phyloP scores from a whole-genome alignment of 192 early-diverging fungal species.

The Spizellomyces sp. region DNA sequence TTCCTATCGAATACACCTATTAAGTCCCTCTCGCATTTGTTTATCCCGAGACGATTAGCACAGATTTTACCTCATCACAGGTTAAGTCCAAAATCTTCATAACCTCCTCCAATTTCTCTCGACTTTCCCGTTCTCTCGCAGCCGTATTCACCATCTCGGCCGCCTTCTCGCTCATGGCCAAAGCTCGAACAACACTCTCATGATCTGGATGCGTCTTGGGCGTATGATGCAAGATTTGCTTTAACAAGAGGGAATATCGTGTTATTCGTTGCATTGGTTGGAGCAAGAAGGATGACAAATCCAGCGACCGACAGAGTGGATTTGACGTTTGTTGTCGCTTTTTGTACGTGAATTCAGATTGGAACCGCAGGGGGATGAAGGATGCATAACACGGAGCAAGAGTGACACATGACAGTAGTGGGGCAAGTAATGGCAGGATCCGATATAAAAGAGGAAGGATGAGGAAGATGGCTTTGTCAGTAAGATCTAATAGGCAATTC shows the following conservation, averaged over 20 bases:
- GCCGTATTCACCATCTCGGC: conserved; percentile 51
- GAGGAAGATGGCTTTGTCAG: no score
- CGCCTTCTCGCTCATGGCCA: conserved; percentile 45
- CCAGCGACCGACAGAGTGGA: conserved; percentile 68
- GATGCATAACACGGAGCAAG: no score
- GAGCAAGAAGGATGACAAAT: conserved; percentile 74
- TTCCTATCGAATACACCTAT: conserved; percentile 2
- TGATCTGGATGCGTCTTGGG: conserved; percentile 53
- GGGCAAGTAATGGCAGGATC: no score
- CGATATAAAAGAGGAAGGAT: no score
- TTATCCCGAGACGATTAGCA: not conserved
- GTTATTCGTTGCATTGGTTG: conserved; percentile 64
- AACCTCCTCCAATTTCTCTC: conserved; percentile 54
- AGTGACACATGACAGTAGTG: no score
- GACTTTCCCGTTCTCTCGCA: conserved; percentile 49
- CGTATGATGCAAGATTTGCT: conserved; percentile 62
- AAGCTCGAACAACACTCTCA: conserved; percentile 39
- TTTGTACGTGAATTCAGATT: no score
- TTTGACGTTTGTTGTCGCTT: conserved; percentile 56
- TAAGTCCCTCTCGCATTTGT: not conserved
- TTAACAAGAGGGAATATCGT: conserved; percentile 56
- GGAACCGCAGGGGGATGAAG: no score
- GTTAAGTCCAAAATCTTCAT: conserved; percentile 59
- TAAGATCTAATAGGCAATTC: no score
- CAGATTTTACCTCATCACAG: conserved; percentile 21